Conservation (phyloP, 179 eudicot genomes). For the Carnegiea gigantea region DNA sequence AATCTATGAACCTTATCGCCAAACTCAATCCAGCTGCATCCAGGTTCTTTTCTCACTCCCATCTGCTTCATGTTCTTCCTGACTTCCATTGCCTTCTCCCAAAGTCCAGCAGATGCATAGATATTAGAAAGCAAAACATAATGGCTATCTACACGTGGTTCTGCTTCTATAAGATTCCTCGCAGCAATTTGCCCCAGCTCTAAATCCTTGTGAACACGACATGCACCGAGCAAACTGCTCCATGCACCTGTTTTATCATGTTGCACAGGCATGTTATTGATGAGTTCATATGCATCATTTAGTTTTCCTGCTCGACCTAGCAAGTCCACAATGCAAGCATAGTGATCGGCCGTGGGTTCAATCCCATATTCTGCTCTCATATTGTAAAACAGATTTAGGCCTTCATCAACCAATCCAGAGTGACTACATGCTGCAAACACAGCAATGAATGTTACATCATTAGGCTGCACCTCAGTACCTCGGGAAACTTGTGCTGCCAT, state of each 20-base stretch:
- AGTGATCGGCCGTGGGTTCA: constrained; percentile 51
- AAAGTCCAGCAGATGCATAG: constrained; percentile 50
- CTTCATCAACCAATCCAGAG: constrained; percentile 53
- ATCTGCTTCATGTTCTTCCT: constrained; percentile 46
- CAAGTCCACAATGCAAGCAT: constrained; percentile 61
- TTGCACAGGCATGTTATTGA: constrained; percentile 43
- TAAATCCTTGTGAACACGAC: constrained; percentile 49
- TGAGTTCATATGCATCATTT: constrained; percentile 46
- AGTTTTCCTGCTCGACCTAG: constrained; percentile 60
- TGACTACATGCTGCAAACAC: constrained; percentile 49
- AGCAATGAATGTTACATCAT: constrained; percentile 43
- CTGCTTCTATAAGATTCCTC: constrained; percentile 42
- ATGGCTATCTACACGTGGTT: constrained; percentile 59
- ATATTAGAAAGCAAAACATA: constrained; percentile 64
- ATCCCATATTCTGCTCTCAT: constrained; percentile 45
- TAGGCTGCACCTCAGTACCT: constrained; percentile 34
- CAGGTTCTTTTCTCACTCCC: constrained; percentile 57
- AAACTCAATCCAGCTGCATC: constrained; percentile 65
- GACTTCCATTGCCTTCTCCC: constrained; percentile 51
- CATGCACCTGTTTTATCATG: constrained; percentile 44
- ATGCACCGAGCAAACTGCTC: constrained; percentile 65
- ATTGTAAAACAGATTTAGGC: constrained; percentile 40
- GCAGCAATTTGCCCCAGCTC: constrained; percentile 54
- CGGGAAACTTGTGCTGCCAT: constrained; percentile 31
- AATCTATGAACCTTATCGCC: constrained; percentile 60